Conservation (phyloP, 169 alveolate genomes). For the Cryptosporidium baileyi region DNA sequence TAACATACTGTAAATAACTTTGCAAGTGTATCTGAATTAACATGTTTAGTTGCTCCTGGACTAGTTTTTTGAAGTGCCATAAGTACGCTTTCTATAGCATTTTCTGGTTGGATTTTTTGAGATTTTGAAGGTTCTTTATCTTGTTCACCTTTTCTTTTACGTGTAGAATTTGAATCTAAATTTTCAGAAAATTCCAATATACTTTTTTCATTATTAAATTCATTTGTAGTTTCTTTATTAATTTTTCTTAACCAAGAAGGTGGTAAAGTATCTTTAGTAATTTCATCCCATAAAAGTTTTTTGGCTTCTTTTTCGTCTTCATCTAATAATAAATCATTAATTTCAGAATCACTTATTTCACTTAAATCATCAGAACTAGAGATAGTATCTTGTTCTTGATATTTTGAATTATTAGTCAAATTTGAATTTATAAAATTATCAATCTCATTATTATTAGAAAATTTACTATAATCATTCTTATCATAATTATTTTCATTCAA, state of each 20-base stretch:
- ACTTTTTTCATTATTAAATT: not conserved
- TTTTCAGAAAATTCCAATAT: not conserved
- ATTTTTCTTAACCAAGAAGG: conserved; percentile 77
- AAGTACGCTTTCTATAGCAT: conserved; percentile 63
- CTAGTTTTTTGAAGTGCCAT: conserved; percentile 59
- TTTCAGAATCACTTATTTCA: conserved; percentile 76
- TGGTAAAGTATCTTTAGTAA: conserved; percentile 82
- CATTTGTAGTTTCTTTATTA: not conserved
- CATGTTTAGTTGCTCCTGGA: conserved; percentile 62
- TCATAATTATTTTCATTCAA: conserved; percentile 37
- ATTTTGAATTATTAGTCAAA: not conserved
- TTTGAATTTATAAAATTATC: conserved; percentile 1
- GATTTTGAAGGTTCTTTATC: conserved; percentile 1
- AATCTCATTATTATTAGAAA: not conserved
- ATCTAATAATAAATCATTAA: conserved; percentile 78
- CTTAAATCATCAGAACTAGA: conserved; percentile 68
- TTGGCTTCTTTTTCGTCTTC: conserved; percentile 81
- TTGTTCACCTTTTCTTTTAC: not conserved
- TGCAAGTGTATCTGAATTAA: conserved; percentile 60
- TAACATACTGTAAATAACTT: conserved; percentile 56
- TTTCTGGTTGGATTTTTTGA: conserved; percentile 57
- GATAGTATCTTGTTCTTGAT: conserved; percentile 5
- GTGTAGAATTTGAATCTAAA: not conserved
- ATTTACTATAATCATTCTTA: not conserved
- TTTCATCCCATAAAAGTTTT: conserved; percentile 86